These are phyloP conservation scores for Solanum clarkiae DNA, from an alignment of 257 asterid species.

Conservation along the genomic window DNA sequence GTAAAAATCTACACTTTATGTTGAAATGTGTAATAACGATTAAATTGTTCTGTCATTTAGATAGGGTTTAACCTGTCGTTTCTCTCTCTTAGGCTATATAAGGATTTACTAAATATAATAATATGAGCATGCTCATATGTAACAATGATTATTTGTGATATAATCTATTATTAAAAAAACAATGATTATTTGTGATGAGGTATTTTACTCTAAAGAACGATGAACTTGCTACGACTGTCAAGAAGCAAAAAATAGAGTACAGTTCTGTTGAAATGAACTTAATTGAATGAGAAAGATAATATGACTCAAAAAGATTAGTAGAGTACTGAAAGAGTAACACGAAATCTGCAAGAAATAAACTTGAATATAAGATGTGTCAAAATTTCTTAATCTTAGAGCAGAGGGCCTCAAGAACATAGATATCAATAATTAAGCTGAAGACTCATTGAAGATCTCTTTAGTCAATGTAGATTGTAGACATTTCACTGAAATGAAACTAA, in stretches of 20 bases:
- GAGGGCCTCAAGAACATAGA: background rate
- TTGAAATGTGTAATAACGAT: background rate
- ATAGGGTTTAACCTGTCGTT: background rate
- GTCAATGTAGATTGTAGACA: background rate
- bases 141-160: background rate
- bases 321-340: background rate
- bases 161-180: background rate
- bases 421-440: background rate
- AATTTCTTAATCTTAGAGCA: background rate
- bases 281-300: background rate
- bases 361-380: background rate
- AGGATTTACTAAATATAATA: background rate
- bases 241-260: background rate
- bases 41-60: background rate
- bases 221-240: background rate
- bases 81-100: background rate
- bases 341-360: background rate
- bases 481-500: background rate
- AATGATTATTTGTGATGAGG: background rate
- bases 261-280: background rate
- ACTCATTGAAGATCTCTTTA: background rate
- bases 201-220: background rate
- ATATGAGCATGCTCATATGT: background rate
- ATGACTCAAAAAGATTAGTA: background rate
- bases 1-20: background rate